Evolutionary conservation across 2,329 filamentous ascomycete species (phyloP).

Genomic region (Allantophomopsis lycopodina): DNA sequence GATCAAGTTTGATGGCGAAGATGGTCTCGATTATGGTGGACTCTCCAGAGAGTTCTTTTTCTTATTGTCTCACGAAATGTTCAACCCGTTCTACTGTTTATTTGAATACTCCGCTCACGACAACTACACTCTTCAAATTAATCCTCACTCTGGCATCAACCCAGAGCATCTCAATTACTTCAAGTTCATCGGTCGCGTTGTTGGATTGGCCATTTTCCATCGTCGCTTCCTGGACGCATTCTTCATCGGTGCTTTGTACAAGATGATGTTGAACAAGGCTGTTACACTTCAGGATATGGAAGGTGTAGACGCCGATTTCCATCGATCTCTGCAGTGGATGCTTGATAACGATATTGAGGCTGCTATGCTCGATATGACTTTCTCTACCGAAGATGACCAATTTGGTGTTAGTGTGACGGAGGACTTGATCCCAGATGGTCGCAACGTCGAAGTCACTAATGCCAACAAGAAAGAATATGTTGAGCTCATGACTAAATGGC

Average conservation of each 20-base stretch:
- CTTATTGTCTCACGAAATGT: constrained; percentile 98
- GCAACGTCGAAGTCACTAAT: constrained; percentile 91
- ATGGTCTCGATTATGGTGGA: constrained; percentile 95
- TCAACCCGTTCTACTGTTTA: constrained; percentile 98
- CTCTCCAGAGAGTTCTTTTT: constrained; percentile 99
- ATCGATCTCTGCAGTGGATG: constrained; percentile 93
- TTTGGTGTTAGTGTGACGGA: constrained; percentile 92
- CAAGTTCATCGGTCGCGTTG: constrained; percentile 97
- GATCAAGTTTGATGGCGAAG: constrained; percentile 99
- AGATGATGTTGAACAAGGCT: constrained; percentile 95
- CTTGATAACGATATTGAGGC: constrained; percentile 92
- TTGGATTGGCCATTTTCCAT: constrained; percentile 96
- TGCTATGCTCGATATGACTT: constrained; percentile 87
- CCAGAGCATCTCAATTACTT: constrained; percentile 99
- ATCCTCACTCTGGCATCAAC: constrained; percentile 97
- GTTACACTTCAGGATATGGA: constrained; percentile 94
- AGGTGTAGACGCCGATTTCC: constrained; percentile 95
- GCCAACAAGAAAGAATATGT: constrained; percentile 99
- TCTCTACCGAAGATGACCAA: constrained; percentile 92
- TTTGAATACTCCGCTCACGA: constrained; percentile 99
- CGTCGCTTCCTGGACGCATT: constrained; percentile 94
- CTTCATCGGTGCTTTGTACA: constrained; percentile 98
- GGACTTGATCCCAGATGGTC: constrained; percentile 80
- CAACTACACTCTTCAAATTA: constrained; percentile 99
- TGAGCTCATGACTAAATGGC: constrained; percentile 97